phyloP scores from a whole-genome alignment of 1,284 basidiomycete genomes.

The Kwoniella shivajii region DNA sequence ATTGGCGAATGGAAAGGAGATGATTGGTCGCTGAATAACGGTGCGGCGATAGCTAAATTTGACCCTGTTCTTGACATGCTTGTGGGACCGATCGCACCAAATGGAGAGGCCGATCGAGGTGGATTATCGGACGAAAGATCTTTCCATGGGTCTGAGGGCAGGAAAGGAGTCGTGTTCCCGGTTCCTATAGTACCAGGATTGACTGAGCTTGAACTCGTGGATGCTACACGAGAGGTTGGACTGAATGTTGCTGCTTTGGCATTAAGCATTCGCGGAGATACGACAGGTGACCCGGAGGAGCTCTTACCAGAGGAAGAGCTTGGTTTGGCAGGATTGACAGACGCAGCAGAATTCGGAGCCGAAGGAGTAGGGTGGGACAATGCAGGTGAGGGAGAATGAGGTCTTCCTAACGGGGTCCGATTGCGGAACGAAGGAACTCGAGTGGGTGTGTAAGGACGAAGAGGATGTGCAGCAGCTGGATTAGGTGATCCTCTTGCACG shows the following conservation, averaged over 20 bases:
- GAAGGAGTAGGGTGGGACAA: constrained; percentile 21
- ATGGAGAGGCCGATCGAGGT: constrained; percentile 44
- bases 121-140: constrained; percentile 33
- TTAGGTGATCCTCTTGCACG: constrained; percentile 40
- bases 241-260: constrained; percentile 69
- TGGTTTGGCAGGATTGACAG: constrained; percentile 58
- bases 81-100: constrained; percentile 59
- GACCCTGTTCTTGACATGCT: constrained; percentile 62
- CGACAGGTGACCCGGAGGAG: constrained; percentile 59
- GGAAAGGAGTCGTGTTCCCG: constrained; percentile 45
- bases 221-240: constrained; percentile 70
- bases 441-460: constrained; percentile 52
- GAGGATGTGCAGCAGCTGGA: constrained; percentile 24
- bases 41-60: constrained; percentile 84
- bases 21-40: constrained; percentile 71
- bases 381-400: constrained; percentile 39
- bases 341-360: constrained; percentile 55
- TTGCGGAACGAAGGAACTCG: constrained; percentile 51
- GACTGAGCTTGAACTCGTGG: constrained; percentile 60
- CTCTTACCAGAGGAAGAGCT: constrained; percentile 62
- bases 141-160: constrained; percentile 46
- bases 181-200: neutral
- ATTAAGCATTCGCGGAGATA: constrained; percentile 62
- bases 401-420: constrained; percentile 45
- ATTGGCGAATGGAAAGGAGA: constrained; percentile 58